Evolutionary conservation across 208 protist species (phyloP).

Genomic region (Kentomonas sorsogonicus): DNA sequence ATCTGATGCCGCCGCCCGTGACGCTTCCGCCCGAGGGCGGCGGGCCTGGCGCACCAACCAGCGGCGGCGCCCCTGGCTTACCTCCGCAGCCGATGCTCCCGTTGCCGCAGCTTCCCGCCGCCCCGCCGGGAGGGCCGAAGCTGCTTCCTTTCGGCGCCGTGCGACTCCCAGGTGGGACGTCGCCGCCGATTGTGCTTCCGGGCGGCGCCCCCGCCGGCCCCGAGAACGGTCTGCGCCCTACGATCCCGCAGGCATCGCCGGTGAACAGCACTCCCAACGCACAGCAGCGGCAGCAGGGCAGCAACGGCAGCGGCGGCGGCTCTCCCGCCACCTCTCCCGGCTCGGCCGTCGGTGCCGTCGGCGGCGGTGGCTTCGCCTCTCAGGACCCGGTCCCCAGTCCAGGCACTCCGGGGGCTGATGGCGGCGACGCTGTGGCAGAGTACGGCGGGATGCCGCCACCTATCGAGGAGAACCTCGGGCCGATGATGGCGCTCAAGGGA

Average conservation of each 20-base stretch:
- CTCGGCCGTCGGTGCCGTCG: neutral
- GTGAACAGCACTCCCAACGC: too few species aligned
- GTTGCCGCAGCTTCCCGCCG: neutral
- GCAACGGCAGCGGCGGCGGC: neutral
- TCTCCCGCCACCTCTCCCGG: neutral
- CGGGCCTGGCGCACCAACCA: neutral
- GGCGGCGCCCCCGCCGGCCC: neutral
- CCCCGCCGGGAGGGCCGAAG: conserved; percentile 10
- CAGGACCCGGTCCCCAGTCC: too few species aligned
- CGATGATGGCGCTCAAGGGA: too few species aligned
- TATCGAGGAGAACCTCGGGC: too few species aligned
- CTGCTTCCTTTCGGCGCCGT: too few species aligned
- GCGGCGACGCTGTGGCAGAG: too few species aligned
- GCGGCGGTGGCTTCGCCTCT: too few species aligned
- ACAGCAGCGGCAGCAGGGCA: too few species aligned
- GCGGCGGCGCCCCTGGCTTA: neutral
- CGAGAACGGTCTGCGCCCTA: neutral
- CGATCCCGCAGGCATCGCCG: too few species aligned
- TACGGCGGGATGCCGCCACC: too few species aligned
- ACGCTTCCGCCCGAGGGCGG: neutral
- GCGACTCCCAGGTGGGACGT: too few species aligned
- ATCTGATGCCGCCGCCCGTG: conserved; percentile 1
- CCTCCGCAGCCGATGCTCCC: neutral
- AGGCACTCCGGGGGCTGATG: too few species aligned
- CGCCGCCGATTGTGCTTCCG: neutral